Percentiles rank a stretch among this genome's conserved stretches.
These are phyloP conservation scores for Vickermania spadyakhi DNA, from an alignment of 208 protist species.

Conservation along the genomic window DNA sequence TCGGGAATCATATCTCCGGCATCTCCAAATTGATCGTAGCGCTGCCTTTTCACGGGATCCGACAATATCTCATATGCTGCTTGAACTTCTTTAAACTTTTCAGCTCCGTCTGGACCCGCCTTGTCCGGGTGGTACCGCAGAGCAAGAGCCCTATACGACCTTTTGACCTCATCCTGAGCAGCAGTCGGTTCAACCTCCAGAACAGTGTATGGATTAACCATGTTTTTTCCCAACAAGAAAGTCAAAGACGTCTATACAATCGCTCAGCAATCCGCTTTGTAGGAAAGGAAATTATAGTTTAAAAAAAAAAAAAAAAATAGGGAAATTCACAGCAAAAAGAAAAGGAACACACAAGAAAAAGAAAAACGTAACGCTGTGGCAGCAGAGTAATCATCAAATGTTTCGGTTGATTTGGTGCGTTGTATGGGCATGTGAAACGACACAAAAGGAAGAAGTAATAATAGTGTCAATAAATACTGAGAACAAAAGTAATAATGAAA, in stretches of 20 bases:
- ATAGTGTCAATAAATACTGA: too few species aligned
- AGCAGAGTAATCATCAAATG: too few species aligned
- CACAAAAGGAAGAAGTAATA: too few species aligned
- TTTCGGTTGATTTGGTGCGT: too few species aligned
- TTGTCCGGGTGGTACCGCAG: slow-evolving; percentile 28
- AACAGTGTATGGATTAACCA: background rate
- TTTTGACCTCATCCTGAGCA: slow-evolving; percentile 14
- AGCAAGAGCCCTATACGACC: slow-evolving; percentile 19
- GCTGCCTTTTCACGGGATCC: slow-evolving; percentile 19
- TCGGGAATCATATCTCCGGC: background rate
- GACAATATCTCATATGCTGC: slow-evolving; percentile 90
- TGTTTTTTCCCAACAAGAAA: background rate
- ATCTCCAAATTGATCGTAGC: slow-evolving; percentile 1
- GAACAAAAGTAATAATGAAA: too few species aligned
- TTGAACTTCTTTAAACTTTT: slow-evolving; percentile 50
- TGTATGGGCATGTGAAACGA: too few species aligned
- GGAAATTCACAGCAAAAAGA: background rate
- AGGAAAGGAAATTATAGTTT: background rate
- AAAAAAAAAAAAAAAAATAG: background rate
- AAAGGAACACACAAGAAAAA: background rate
- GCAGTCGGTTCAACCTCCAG: slow-evolving; percentile 1
- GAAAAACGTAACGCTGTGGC: too few species aligned
- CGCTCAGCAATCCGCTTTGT: background rate
- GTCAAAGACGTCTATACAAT: background rate
- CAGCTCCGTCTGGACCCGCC: slow-evolving; percentile 9